Percentiles rank a stretch among this genome's conserved stretches.
These are phyloP conservation scores for Candida insectorum DNA, from an alignment of 805 yeast species.

Conservation along the genomic window DNA sequence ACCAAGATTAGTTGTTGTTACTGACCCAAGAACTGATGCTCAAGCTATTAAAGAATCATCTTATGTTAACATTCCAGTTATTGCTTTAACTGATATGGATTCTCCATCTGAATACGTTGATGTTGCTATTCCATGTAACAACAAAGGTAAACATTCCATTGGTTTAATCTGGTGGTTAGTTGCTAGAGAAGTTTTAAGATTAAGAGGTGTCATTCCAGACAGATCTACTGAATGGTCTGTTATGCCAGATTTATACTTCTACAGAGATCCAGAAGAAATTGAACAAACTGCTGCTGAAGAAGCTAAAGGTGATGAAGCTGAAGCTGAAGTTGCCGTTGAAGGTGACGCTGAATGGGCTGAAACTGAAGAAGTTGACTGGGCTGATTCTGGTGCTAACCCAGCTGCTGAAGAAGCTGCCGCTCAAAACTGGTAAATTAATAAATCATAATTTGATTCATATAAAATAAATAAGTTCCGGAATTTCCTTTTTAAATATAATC, in stretches of 20 bases:
- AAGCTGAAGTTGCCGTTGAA: slow-evolving; percentile 59
- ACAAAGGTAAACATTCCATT: slow-evolving; percentile 99
- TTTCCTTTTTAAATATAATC: slow-evolving; percentile 5
- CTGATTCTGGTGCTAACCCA: slow-evolving; percentile 50
- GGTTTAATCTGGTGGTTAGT: slow-evolving; percentile 99
- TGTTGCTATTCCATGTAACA: slow-evolving; percentile 99
- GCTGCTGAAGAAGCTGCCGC: slow-evolving; percentile 77
- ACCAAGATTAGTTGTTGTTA: slow-evolving; percentile 98
- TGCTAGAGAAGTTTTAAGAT: slow-evolving; percentile 98
- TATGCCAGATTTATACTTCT: slow-evolving; percentile 99
- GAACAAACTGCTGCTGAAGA: slow-evolving; percentile 70
- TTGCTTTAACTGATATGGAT: slow-evolving; percentile 98
- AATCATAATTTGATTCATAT: slow-evolving; percentile 1
- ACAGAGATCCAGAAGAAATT: slow-evolving; percentile 99
- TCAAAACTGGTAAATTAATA: slow-evolving; percentile 39
- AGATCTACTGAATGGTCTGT: slow-evolving; percentile 97
- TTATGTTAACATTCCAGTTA: slow-evolving; percentile 99
- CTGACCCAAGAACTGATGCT: slow-evolving; percentile 99
- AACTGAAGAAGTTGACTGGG: slow-evolving; percentile 66
- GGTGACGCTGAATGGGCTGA: slow-evolving; percentile 56
- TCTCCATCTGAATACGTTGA: slow-evolving; percentile 99
- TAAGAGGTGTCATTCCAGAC: slow-evolving; percentile 96
- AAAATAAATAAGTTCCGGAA: neutral
- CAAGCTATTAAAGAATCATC: slow-evolving; percentile 99
- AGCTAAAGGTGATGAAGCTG: slow-evolving; percentile 50